Evolutionary conservation across 2,329 filamentous ascomycete genomes (phyloP), one percentile per base, ranked within the genome.

Genomic region (Chaetomium strumarium): DNA sequence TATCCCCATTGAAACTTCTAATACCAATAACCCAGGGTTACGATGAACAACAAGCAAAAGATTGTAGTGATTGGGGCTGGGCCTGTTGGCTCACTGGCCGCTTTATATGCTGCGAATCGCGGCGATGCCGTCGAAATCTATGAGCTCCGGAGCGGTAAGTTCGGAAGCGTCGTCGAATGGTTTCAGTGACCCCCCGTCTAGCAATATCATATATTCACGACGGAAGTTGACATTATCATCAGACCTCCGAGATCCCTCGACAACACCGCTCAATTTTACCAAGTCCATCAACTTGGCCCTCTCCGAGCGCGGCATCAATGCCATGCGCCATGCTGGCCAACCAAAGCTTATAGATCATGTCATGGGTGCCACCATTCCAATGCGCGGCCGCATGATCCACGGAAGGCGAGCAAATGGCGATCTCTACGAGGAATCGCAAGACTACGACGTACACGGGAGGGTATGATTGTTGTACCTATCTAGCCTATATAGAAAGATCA

Each of bases 201-300:
- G 8, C 13, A 7, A 38, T 38, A 7, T 38, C 7, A 38, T 24
- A 7, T 24, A 24, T 24, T 7, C 24, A 7, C 24, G 24, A 7
- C 24, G 24, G 24, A 24, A 24, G 24, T 37, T 31, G 19, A 46
- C 19, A 52, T 36, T 14, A 64, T 56, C 33, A 19, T 41, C 53
- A 97, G 93, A 99, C 73, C 83, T 97, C 45, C 84, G 93, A 38
- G 84, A 95, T 67, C 84, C 87, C 2, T 79, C 82, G 2, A 96
- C 88, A 0, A 83, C 84, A 30, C 91, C 92, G 3, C 77, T 97
- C 56, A 96, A 96, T 70, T 96, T 96, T 66, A 95, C 91, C 55
- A 95, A 90, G 68, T 97, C 93, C n/a, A 99, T 99, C 75, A 99
- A 99, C 66, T 74, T 99, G 51, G 92, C 93, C 19, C 76, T 99